Conservation (phyloP, 768 basidiomycete species). For the Clathrus columnatus region DNA sequence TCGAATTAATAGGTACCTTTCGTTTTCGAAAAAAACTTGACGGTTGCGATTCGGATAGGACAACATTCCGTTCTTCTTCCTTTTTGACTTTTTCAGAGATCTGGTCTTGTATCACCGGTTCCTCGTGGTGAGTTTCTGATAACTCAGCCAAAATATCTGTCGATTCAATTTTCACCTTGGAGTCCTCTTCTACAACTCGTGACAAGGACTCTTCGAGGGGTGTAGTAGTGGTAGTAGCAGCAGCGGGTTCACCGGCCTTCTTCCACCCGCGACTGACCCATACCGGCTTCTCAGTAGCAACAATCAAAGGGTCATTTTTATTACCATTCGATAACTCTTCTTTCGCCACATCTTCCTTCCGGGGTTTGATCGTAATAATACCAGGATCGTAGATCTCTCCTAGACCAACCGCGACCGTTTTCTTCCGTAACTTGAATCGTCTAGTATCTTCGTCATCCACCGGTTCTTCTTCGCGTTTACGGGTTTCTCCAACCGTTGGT, state of each 20-base stretch:
- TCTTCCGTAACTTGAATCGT: constrained; percentile 60
- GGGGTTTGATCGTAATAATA: constrained; percentile 48
- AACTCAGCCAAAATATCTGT: background rate
- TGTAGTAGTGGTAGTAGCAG: constrained; percentile 24
- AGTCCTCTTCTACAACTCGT: constrained; percentile 8
- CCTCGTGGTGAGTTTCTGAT: background rate
- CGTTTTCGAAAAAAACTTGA: constrained; percentile 11
- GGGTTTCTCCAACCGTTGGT: constrained; percentile 15
- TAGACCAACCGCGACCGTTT: constrained; percentile 47
- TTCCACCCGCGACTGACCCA: constrained; percentile 33
- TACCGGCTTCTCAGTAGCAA: constrained; percentile 19
- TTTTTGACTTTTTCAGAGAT: constrained; percentile 1
- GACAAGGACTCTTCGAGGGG: constrained; percentile 12
- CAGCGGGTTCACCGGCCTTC: constrained; percentile 14
- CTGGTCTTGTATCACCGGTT: background rate
- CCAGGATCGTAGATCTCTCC: constrained; percentile 82
- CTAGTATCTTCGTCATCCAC: constrained; percentile 43
- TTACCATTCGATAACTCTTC: constrained; percentile 25
- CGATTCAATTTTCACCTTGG: background rate
- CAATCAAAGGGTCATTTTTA: constrained; percentile 1
- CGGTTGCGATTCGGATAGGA: background rate
- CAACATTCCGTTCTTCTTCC: background rate
- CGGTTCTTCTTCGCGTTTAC: constrained; percentile 16
- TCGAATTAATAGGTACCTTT: constrained; percentile 7
- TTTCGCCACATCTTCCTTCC: constrained; percentile 42